These are phyloP conservation scores for Penicillium fuscoglaucum DNA, from an alignment of 2,329 filamentous ascomycete species.

Conservation along the genomic window DNA sequence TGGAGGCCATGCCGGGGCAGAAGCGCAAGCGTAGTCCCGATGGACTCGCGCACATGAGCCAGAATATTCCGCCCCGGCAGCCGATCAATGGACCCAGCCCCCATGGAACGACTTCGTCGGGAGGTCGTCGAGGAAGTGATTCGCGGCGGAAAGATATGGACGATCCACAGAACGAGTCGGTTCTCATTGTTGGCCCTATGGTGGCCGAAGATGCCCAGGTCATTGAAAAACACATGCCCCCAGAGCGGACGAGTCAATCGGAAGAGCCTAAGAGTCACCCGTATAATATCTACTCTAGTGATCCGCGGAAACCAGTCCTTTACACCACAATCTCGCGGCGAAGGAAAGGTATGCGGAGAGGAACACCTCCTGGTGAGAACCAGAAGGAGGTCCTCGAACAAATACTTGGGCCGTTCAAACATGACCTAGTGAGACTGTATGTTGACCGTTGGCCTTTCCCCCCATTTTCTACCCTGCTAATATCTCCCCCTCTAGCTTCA, in stretches of 20 bases:
- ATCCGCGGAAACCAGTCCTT: slow-evolving; percentile 48
- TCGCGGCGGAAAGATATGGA: slow-evolving; percentile 35
- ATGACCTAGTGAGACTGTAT: slow-evolving; percentile 55
- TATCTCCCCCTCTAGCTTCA: slow-evolving; percentile 46
- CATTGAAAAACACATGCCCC: slow-evolving; percentile 59
- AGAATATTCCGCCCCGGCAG: slow-evolving; percentile 18
- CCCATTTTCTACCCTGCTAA: neutral
- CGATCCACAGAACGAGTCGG: slow-evolving; percentile 44
- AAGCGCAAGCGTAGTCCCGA: slow-evolving; percentile 42
- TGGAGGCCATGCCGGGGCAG: slow-evolving; percentile 31
- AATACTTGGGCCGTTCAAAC: slow-evolving; percentile 56
- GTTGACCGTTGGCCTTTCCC: slow-evolving; percentile 20
- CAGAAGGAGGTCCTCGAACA: slow-evolving; percentile 59
- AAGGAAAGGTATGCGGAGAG: slow-evolving; percentile 49
- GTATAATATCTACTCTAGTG: slow-evolving; percentile 54
- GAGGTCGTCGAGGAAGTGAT: slow-evolving; percentile 33
- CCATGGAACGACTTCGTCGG: slow-evolving; percentile 25
- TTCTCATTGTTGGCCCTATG: slow-evolving; percentile 61
- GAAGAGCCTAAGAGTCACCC: slow-evolving; percentile 45
- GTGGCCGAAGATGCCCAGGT: slow-evolving; percentile 62
- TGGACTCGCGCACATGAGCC: slow-evolving; percentile 23
- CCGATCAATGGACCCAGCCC: slow-evolving; percentile 28
- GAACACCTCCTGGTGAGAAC: slow-evolving; percentile 48
- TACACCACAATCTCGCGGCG: slow-evolving; percentile 53
- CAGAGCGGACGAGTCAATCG: slow-evolving; percentile 40